Base-by-base conservation (phyloP, 129 eudicot species). In the Flaveria trinervia region DNA sequence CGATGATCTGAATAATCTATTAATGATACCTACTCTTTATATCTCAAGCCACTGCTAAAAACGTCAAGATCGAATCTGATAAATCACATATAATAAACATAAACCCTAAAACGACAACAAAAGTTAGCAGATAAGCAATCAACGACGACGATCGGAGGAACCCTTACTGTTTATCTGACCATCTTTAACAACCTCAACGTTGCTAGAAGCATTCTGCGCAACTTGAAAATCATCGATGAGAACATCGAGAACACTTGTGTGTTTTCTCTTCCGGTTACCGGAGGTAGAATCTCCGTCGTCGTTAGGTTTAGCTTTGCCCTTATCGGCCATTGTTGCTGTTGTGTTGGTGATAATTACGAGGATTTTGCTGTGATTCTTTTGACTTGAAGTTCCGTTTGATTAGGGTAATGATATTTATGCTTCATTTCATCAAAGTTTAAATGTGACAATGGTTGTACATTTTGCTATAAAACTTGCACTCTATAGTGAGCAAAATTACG, bases 221-320 rank as follows among this genome's bases (percentile, higher is more conserved):
- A 22, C 33, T 20, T 57, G 15, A 57, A 3, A 7, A 9, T 22
- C 30, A 20, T 20, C 14, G 15, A 2, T 20, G 12, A 57, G 13
- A 57, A 9, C 33, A 8, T 57, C 65, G 16, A 18, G 30, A 8
- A 16, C 14, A 57, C 65, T 57, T 20, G 36, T 7, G 9, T 45
- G 45, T 20, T 18, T 12, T 68, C 16, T 68, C 25, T 45, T 68
- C 9, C 20, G 39, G 57, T 68, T 68, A 22, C 57, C 41, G 10
- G 57, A 45, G 56, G 75, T 82, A 20, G 84, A 89, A 56, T 79
- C 78, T 39, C 81, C 76, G 6, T 52, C 65, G 74, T 75, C 79
- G 70, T 86, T 92, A 36, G 7, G 41, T 5, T 36, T 36, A 36
- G 7, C 41, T 36, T 36, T 36, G 41, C 41, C 41, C 56, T 5